Percentiles rank a stretch among this genome's conserved stretches.
Conservation (phyloP, 1,284 basidiomycete genomes). For the Boletus sp. region DNA sequence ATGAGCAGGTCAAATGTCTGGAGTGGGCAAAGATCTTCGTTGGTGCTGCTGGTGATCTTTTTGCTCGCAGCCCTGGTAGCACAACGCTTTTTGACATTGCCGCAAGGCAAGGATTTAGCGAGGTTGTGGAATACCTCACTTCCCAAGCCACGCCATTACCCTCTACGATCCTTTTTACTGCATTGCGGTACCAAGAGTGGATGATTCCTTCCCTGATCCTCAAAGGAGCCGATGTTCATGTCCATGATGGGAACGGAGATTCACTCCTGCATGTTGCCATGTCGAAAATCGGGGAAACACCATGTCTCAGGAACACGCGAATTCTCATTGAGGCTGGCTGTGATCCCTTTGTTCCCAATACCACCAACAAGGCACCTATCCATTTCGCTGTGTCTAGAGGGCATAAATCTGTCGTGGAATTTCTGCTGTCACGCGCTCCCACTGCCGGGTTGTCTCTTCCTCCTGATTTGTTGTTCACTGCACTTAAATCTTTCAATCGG, state of each 20-base stretch:
- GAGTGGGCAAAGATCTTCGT: not conserved
- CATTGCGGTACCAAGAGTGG: not conserved
- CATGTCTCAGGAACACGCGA: not conserved
- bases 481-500: not conserved
- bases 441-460: not conserved
- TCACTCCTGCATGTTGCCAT: not conserved
- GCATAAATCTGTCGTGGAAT: not conserved
- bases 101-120: not conserved
- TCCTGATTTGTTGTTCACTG: not conserved
- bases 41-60: not conserved
- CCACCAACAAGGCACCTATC: not conserved
- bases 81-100: not conserved
- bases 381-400: not conserved
- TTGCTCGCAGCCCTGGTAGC: not conserved
- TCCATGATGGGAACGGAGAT: not conserved
- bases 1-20: not conserved
- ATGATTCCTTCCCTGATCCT: not conserved
- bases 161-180: not conserved
- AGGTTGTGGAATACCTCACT: not conserved
- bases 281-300: not conserved
- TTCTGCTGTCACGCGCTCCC: not conserved
- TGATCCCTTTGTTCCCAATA: not conserved
- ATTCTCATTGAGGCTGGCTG: not conserved
- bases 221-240: not conserved
- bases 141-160: not conserved